Base-by-base conservation (phyloP, 257 asterid genomes). In the Salvia splendens region DNA sequence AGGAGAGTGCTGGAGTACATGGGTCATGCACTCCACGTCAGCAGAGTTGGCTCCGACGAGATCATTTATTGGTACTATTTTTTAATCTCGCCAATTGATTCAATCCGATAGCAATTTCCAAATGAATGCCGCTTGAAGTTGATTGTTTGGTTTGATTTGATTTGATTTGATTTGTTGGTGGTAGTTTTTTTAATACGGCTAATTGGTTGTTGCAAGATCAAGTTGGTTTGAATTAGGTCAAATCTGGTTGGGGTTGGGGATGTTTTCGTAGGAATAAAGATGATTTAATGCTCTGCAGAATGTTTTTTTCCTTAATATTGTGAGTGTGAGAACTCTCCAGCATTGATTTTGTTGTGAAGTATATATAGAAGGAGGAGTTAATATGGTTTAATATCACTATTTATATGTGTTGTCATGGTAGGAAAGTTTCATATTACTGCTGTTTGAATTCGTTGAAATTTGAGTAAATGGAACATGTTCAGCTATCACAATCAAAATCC, bases 1-100 rank as follows among this genome's bases (percentile, higher is more conserved):
- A 67, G 52, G 67, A 81, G 65, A 55, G 83, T 82, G 77, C 45
- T 87, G 84, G 81, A 80, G 28, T 55, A 71, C 75, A 72, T 87
- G 84, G 95, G 92, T 63, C 92, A 85, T 80, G 95, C 92, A 57
- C 70, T 87, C 63, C 76, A 81, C 69, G 79, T 87, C 42, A 52
- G 78, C 71, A 76, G 74, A 28, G 33, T 53, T 42, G 79, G 49
- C 71, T 75, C 92, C 5, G 84, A 79, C 64, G 89, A 87, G 72
- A 78, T 87, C 63, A 66, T 78, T 58, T 87, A 63, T 68, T 87
- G 95, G 95, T 85, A 75, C 45, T 28, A 15, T 16, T 54, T 60
- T 8, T n/a, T 35, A 2, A 47, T 45, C 28, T 20, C 24, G 24
- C 24, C 2, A 4, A 3, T 3, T 3, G 11, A n/a, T 20, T 40